phyloP scores from a whole-genome alignment of 129 eudicot species.

The Helianthus annuus region HanXRQr2.0-SUNRISE NC_035437.2:12881722-12882221 shows the following conservation, averaged over 20 bases:
- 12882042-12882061: conserved; percentile 86
- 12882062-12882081: conserved; percentile 52
- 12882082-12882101: conserved; percentile 12
- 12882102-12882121: background rate
- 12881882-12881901: too few species aligned
- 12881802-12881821: too few species aligned
- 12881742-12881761: too few species aligned
- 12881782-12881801: too few species aligned
- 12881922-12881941: conserved; percentile 1
- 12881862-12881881: too few species aligned
- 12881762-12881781: too few species aligned
- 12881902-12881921: background rate
- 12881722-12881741: too few species aligned
- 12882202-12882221: background rate
- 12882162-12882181: background rate
- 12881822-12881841: too few species aligned
- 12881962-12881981: conserved; percentile 80
- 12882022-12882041: conserved; percentile 83
- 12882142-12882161: background rate
- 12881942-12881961: conserved; percentile 33
- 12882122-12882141: conserved; percentile 1
- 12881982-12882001: conserved; percentile 64
- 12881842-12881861: background rate
- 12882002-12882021: conserved; percentile 98
- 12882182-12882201: background rate